Evolutionary conservation across 2,329 filamentous ascomycete genomes (phyloP), one percentile per base, ranked within the genome.

Genomic region (Colletotrichum theobromicola): DNA sequence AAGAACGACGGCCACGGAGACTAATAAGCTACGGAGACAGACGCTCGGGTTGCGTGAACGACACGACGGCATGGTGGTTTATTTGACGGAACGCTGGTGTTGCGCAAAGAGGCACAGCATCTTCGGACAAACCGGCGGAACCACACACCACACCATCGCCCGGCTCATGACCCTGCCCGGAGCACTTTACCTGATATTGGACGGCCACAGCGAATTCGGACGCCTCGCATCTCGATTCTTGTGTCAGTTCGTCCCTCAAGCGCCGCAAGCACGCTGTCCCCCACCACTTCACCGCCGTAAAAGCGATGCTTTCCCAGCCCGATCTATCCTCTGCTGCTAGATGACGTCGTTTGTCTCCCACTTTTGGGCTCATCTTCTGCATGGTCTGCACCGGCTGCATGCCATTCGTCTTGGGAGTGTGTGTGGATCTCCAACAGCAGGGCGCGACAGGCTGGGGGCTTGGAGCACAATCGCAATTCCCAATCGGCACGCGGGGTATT

Each of bases 401-500:
- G n/a, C 55, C 42, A 37, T 32, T 50, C 37, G 28, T 21, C 72
- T 72, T 72, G 68, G 58, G 8, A 28, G 69, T 72, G 72, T 75
- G 70, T n/a, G 72, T 75, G 72, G 72, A 74, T 30, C 72, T 32
- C 53, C 55, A 66, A 42, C 37, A 61, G 42, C 32, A 50, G 53
- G 32, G 35, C 53, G 30, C 55, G 55, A 71, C 72, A 57, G 67
- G 67, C 34, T 58, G 72, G 58, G 32, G 58, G 26, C 46, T 21
- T 67, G 72, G 58, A 50, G 42, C 42, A n/a, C 42, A n/a, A 70
- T 74, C 71, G 24, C 67, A 65, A 61, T 70, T 70, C 68, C 57
- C 72, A 72, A 72, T 75, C 72, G 72, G 72, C 72, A 72, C 72
- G 72, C 72, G 72, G 72, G 72, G 72, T 72, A 72, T 62, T 67